Base-by-base conservation (phyloP, 768 basidiomycete species). In the Tricholoma furcatifolium region DNA sequence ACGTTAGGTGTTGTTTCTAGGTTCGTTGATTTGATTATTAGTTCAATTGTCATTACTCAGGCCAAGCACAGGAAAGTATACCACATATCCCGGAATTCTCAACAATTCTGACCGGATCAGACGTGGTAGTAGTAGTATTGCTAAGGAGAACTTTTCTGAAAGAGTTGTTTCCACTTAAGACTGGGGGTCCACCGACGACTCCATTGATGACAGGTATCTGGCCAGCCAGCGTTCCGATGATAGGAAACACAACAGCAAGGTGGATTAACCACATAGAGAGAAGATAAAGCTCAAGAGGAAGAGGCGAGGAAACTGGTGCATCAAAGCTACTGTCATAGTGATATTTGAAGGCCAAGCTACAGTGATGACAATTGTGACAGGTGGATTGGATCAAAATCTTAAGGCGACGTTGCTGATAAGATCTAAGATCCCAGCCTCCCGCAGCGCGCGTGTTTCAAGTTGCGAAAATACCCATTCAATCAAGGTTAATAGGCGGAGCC, bases 51-150 rank as follows among this genome's bases (percentile, higher is more conserved):
- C 21, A 2, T 15, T 20, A 31, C 11, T 10, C 46, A 9, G 1
- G 39, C 27, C 8, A 4, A n/a, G 55, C 65, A 42, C 45, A n/a
- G n/a, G n/a, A n/a, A n/a, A n/a, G n/a, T n/a, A 50, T 58, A 80
- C 80, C 80, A 64, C 84, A 85, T 39, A 85, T 63, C 8, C 83
- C 81, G 4, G 81, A 82, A 58, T 85, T 84, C 58, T 84, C 79
- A 2, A 76, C 71, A 12, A 81, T 70, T 4, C 83, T 76, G 31
- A 84, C 71, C 57, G 75, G 70, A 17, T 79, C 80, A 9, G 80
- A 75, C 1, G 68, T 70, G 5, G 67, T 70, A 27, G 12, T 11
- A 39, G 67, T 65, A 18, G 64, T 56, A 27, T 51, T 35, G 6
- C 31, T 46, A 17, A 59, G 34, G 8, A 61, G 49, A 3, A 17